Evolutionary conservation across 768 basidiomycete genomes (phyloP), one percentile per base, ranked within the genome.

Genomic region (Boletus patriciae): DNA sequence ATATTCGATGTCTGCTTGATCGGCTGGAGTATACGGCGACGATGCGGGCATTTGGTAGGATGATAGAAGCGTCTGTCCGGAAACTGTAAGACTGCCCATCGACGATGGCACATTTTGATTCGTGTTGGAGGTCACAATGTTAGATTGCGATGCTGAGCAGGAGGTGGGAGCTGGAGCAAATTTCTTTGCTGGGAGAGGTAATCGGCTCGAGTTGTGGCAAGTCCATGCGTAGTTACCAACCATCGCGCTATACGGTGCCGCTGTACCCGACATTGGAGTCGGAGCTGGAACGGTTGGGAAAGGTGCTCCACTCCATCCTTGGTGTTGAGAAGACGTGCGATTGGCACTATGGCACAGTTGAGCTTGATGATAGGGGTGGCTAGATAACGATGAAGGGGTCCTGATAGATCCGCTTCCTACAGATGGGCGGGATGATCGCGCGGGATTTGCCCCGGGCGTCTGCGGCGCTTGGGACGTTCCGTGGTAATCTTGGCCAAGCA

Each of bases 1-100:
- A 23, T 48, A 66, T 45, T 70, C 66, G n/a, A 70, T 43, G 31
- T 70, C 67, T 23, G 53, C 52, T 50, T 58, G 54, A 27, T 68
- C 68, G 11, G 44, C 53, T 25, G 25, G 45, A 16, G 43, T 31
- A 21, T 29, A 13, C 7, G 50, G 43, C 15, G 44, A 27, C 3
- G 42, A n/a, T 31, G 57, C 23, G 15, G 54, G 50, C 10, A 12
- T 33, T 16, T 43, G 52, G 44, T 43, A 43, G 3, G 40, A 5
- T 15, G 54, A 25, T 16, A 27, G 16, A 18, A 34, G 37, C 8
- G 46, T 31, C n/a, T 50, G 53, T 6, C 19, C 41, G 16, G 62
- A 36, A 21, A 37, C 23, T 18, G 41, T 13, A 29, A 46, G 25
- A 47, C n/a, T 18, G 13, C 13, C n/a, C 18, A 44, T 45, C 15